Evolutionary conservation across 768 basidiomycete genomes (phyloP), one percentile per base, ranked within the genome.

Genomic region (Phlebiopsis flavidoalba): DNA sequence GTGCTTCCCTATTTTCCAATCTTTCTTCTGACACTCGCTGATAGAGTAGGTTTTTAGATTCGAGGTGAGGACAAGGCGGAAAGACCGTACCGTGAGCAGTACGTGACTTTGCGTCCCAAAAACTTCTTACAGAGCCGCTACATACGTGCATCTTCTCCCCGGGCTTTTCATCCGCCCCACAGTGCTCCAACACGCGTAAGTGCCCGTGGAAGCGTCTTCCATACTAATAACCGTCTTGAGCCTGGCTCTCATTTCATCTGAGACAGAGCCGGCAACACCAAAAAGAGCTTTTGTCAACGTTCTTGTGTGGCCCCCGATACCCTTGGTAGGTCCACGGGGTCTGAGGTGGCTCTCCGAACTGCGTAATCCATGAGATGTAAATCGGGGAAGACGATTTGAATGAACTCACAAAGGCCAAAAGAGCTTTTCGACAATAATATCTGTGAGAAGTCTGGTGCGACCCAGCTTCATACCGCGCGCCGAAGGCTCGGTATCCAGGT

Each of bases 51-150:
- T 31, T 6, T 31, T 31, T 31, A 31, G 26, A 31, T 31, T 3
- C 2, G 6, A 31, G 26, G 26, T 31, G 6, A 31, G 6, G 26
- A 6, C 26, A 6, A 31, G 26, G 6, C 26, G 6, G 2, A 31
- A 31, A 31, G 6, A 31, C 26, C 60, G 19, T 22, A 61, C 60
- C 46, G 40, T 11, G 60, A 61, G 22, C 60, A 61, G 36, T 61
- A 57, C 2, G 24, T 50, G 14, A 61, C 55, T 3, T 49, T 24
- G 1, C 60, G 8, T n/a, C 22, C 54, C n/a, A n/a, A n/a, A 21
- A 61, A 46, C 45, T 21, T 15, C 19, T 47, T 12, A 47, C 60
- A 61, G n/a, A n/a, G 21, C 45, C 37, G 33, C 53, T 50, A 24
- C 60, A 57, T 5, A 53, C 31, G 22, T 19, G n/a, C 6, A 61